phyloP scores from a whole-genome alignment of 352 stramenopile genomes.

The Phytophthora pluvialis region DNA sequence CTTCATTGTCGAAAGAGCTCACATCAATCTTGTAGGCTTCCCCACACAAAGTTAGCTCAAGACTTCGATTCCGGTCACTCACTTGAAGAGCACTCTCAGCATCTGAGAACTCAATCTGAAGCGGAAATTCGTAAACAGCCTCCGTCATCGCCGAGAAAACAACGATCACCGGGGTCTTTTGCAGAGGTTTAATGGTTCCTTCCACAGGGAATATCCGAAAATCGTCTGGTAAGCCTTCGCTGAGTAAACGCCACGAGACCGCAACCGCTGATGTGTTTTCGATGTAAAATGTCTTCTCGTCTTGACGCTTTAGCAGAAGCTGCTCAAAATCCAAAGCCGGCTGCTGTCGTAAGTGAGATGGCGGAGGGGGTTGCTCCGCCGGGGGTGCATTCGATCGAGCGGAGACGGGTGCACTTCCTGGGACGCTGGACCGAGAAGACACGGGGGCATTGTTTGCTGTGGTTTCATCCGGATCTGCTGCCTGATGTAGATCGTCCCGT shows the following conservation, averaged over 20 bases:
- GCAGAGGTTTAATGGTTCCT: constrained; percentile 76
- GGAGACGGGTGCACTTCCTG: constrained; percentile 20
- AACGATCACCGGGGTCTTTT: constrained; percentile 67
- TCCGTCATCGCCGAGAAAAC: constrained; percentile 76
- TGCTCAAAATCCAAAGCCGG: constrained; percentile 92
- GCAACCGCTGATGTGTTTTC: constrained; percentile 84
- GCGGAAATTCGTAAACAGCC: constrained; percentile 58
- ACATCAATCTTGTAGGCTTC: constrained; percentile 94
- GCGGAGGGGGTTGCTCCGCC: neutral
- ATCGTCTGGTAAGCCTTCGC: constrained; percentile 46
- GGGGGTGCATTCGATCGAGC: constrained; percentile 27
- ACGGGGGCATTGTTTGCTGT: constrained; percentile 17
- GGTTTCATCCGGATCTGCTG: constrained; percentile 9
- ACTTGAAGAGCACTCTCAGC: constrained; percentile 64
- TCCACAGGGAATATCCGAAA: constrained; percentile 81
- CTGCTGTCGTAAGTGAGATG: constrained; percentile 6
- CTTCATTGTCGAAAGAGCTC: constrained; percentile 72
- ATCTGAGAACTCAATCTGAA: constrained; percentile 88
- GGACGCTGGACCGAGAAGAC: constrained; percentile 28
- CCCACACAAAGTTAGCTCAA: constrained; percentile 59
- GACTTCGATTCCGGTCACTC: constrained; percentile 39
- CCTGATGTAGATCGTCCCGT: constrained; percentile 20
- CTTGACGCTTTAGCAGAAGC: constrained; percentile 86
- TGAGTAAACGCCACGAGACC: constrained; percentile 71
- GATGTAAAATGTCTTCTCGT: constrained; percentile 90